phyloP scores from a whole-genome alignment of 495 filamentous ascomycete species.

The Neurospora pannonica region DNA sequence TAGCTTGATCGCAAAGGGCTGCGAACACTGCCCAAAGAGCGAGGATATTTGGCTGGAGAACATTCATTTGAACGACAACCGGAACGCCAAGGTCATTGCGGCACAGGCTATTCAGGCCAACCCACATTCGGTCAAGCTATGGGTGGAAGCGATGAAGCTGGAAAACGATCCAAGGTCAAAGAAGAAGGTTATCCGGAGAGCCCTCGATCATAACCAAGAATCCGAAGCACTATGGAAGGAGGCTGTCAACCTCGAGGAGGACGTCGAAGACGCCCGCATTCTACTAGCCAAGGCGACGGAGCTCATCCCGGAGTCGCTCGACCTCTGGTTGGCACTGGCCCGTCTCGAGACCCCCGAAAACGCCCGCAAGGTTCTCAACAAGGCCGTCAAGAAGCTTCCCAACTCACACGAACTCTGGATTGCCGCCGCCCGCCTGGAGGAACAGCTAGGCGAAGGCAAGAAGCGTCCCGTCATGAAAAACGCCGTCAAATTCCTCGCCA shows the following conservation, averaged over 20 bases:
- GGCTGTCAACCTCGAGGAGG: conserved; percentile 90
- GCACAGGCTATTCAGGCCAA: conserved; percentile 87
- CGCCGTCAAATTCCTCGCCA: conserved; percentile 80
- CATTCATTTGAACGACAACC: conserved; percentile 81
- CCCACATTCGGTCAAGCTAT: conserved; percentile 76
- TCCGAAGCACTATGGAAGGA: conserved; percentile 95
- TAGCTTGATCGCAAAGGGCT: conserved; percentile 75
- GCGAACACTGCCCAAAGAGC: conserved; percentile 82
- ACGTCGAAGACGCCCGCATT: conserved; percentile 73
- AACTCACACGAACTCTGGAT: conserved; percentile 95
- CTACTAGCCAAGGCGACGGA: conserved; percentile 89
- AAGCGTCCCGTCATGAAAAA: conserved; percentile 90
- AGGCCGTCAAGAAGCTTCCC: conserved; percentile 84
- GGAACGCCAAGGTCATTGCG: conserved; percentile 94
- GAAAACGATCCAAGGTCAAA: conserved; percentile 71
- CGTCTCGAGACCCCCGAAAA: conserved; percentile 81
- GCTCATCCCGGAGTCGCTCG: conserved; percentile 83
- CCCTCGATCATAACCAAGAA: conserved; percentile 79
- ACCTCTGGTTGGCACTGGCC: conserved; percentile 89
- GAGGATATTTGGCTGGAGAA: conserved; percentile 95
- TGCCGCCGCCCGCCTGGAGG: conserved; percentile 81
- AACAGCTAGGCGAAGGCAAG: conserved; percentile 64
- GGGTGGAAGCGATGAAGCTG: conserved; percentile 90
- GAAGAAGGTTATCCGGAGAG: conserved; percentile 83
- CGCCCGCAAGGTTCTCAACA: conserved; percentile 89